These are phyloP conservation scores for Moringa oleifera DNA, from an alignment of 345 rosid species.

Conservation along the genomic window DNA sequence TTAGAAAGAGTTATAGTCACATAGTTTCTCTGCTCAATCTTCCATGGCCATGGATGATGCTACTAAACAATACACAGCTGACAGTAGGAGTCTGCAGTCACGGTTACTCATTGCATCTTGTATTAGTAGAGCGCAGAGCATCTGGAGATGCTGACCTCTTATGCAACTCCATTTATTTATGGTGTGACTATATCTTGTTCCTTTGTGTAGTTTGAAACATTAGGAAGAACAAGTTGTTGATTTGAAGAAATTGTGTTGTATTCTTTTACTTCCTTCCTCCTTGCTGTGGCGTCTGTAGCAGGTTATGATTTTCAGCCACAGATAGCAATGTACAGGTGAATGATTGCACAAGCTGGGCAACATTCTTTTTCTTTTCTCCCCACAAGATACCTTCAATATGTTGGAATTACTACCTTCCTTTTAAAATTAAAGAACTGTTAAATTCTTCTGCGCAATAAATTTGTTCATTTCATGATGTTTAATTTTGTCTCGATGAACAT, in stretches of 20 bases:
- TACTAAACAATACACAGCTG: slow-evolving; percentile 10
- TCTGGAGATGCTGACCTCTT: background rate
- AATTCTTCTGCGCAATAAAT: too few relatives aligned
- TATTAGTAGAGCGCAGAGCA: background rate
- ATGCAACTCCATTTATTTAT: background rate
- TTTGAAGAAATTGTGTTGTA: background rate
- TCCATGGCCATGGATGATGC: slow-evolving; percentile 8
- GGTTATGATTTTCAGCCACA: too few relatives aligned
- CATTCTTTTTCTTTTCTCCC: too few relatives aligned
- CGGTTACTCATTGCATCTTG: background rate
- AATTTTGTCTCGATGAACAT: too few relatives aligned
- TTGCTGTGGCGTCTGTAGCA: too few relatives aligned
- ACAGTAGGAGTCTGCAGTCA: slow-evolving; percentile 9
- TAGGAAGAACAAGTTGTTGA: slow-evolving; percentile 1
- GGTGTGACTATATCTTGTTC: slow-evolving; percentile 7
- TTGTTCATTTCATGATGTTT: too few relatives aligned
- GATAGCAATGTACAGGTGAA: too few relatives aligned
- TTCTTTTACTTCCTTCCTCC: background rate
- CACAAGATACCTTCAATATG: too few relatives aligned
- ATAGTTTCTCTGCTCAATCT: background rate
- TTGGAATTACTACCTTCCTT: too few relatives aligned
- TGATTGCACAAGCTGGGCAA: too few relatives aligned
- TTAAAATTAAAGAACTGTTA: too few relatives aligned
- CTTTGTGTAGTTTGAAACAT: slow-evolving; percentile 7
- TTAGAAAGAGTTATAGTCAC: slow-evolving; percentile 6